Conservation (phyloP, 352 stramenopile genomes). For the Pythium pectinolyticum region DNA sequence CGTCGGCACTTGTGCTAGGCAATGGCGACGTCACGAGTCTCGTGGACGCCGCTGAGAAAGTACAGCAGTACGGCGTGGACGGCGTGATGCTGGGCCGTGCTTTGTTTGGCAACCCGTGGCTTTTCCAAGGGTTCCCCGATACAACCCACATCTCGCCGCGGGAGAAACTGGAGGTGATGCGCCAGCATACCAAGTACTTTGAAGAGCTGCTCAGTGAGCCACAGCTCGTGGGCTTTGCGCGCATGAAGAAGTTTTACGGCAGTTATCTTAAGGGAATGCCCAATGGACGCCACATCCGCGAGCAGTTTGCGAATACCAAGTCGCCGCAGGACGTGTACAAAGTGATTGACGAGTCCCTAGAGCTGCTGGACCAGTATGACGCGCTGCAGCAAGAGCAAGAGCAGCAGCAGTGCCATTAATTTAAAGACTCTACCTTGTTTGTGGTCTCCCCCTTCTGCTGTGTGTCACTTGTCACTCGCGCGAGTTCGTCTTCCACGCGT, state of each 20-base stretch:
- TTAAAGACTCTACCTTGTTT: constrained; percentile 3
- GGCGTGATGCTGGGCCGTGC: constrained; percentile 79
- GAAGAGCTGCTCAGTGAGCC: constrained; percentile 52
- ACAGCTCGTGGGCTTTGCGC: constrained; percentile 53
- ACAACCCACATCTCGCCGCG: constrained; percentile 50
- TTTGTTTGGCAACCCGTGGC: constrained; percentile 80
- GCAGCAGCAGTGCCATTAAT: constrained; percentile 4
- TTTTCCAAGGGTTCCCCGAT: constrained; percentile 67
- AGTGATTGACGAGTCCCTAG: constrained; percentile 54
- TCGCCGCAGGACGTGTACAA: constrained; percentile 54
- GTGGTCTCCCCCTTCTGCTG: neutral
- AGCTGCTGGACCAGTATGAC: constrained; percentile 33
- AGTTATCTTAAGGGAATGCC: constrained; percentile 75
- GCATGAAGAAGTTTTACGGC: constrained; percentile 82
- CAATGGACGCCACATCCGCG: constrained; percentile 64
- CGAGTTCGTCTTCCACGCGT: constrained; percentile 63
- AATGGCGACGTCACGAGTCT: constrained; percentile 78
- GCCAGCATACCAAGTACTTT: constrained; percentile 69
- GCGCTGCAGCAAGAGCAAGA: constrained; percentile 10
- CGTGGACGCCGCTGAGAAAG: constrained; percentile 62
- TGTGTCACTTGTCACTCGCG: no score
- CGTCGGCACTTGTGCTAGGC: constrained; percentile 64
- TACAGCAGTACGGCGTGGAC: constrained; percentile 67
- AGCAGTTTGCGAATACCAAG: constrained; percentile 49
- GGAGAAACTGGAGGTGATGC: constrained; percentile 60